Conservation (phyloP, 2,329 filamentous ascomycete genomes). For the Polychaeton citri region DNA sequence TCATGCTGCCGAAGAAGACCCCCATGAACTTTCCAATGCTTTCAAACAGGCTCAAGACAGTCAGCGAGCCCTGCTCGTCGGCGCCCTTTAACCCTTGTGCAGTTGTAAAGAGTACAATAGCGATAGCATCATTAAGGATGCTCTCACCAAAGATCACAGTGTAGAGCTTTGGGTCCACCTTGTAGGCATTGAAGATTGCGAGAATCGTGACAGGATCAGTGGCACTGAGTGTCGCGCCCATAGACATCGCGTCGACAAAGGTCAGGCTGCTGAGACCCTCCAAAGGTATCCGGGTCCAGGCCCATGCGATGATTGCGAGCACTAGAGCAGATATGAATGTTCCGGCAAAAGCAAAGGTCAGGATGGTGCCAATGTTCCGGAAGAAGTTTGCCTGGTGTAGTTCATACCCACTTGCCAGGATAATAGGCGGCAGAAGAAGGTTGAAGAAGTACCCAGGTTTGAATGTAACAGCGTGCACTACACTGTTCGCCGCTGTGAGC, state of each 20-base stretch:
- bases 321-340: conserved; percentile 97
- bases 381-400: conserved; percentile 99
- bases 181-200: conserved; percentile 98
- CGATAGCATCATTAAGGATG: conserved; percentile 94
- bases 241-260: conserved; percentile 91
- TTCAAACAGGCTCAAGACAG: conserved; percentile 73
- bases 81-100: conserved; percentile 83
- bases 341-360: conserved; percentile 94
- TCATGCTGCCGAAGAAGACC: conserved; percentile 86
- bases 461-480: conserved; percentile 86
- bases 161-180: conserved; percentile 96
- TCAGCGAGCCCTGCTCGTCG: conserved; percentile 53
- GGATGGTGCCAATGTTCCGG: conserved; percentile 89
- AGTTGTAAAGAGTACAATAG: conserved; percentile 96
- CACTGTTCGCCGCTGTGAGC: conserved; percentile 65
- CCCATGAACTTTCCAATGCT: conserved; percentile 89
- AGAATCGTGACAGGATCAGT: conserved; percentile 92
- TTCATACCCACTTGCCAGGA: conserved; percentile 92
- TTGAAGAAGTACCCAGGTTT: conserved; percentile 99
- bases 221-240: conserved; percentile 89
- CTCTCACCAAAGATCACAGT: conserved; percentile 98
- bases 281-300: conserved; percentile 78
- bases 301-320: conserved; percentile 72
- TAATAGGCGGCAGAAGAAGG: conserved; percentile 93
- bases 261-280: conserved; percentile 66